Evolutionary conservation across 2,329 filamentous ascomycete genomes (phyloP).

Genomic region (Neonectria faginata): DNA sequence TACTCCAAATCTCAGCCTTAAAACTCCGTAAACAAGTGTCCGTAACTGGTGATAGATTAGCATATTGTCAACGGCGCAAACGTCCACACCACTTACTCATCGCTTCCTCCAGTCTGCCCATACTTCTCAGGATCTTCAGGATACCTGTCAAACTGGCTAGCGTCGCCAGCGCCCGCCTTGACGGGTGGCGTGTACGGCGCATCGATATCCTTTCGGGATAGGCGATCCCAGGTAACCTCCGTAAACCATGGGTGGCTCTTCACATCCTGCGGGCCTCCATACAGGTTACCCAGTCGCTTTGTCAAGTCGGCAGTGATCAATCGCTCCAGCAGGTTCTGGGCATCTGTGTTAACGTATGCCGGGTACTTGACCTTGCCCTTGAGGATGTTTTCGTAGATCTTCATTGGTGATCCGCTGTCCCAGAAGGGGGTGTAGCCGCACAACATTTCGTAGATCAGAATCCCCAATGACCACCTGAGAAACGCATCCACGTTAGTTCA

Average conservation of each 20-base stretch:
- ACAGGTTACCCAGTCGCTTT: conserved; percentile 93
- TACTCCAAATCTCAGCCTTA: conserved; percentile 53
- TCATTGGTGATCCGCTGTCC: conserved; percentile 97
- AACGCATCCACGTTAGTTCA: conserved; percentile 24
- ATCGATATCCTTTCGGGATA: conserved; percentile 96
- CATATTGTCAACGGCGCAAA: background rate
- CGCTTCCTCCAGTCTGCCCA: conserved; percentile 75
- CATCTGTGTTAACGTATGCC: conserved; percentile 93
- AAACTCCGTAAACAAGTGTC: conserved; percentile 81
- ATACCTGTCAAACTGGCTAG: conserved; percentile 98
- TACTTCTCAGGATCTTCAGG: conserved; percentile 97
- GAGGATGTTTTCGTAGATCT: conserved; percentile 99
- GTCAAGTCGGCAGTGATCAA: conserved; percentile 96
- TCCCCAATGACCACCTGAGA: conserved; percentile 94
- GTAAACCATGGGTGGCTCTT: conserved; percentile 97
- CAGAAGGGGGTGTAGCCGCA: conserved; percentile 99
- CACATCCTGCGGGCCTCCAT: conserved; percentile 89
- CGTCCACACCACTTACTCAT: conserved; percentile 76
- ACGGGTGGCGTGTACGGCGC: conserved; percentile 97
- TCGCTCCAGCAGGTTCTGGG: conserved; percentile 90
- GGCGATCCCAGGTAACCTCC: conserved; percentile 96
- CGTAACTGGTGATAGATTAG: conserved; percentile 65
- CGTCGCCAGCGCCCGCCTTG: conserved; percentile 91
- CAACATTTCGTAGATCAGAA: conserved; percentile 99
- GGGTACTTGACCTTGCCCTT: conserved; percentile 97